Conservation (phyloP, 805 yeast genomes). For the Suhomyces faveliae region DNA sequence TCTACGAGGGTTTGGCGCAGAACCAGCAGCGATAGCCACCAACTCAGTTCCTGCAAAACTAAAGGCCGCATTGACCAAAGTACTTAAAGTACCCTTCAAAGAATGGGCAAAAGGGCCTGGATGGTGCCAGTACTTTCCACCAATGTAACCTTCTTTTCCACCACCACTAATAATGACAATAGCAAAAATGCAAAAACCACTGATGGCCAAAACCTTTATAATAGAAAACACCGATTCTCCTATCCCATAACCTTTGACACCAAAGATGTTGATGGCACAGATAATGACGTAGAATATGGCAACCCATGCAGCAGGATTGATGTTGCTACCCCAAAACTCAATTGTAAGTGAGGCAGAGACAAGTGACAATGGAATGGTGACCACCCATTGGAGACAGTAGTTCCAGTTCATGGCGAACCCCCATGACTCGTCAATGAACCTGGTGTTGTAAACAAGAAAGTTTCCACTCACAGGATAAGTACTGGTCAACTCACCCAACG, state of each 20-base stretch:
- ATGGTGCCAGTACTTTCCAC: slow-evolving; percentile 48
- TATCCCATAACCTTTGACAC: slow-evolving; percentile 29
- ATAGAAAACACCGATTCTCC: slow-evolving; percentile 25
- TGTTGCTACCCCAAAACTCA: slow-evolving; percentile 20
- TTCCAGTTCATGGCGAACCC: slow-evolving; percentile 26
- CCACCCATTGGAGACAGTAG: slow-evolving; percentile 13
- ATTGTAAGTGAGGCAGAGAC: slow-evolving; percentile 19
- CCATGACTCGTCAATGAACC: slow-evolving; percentile 23
- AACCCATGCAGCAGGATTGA: slow-evolving; percentile 26
- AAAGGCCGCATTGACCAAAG: slow-evolving; percentile 56
- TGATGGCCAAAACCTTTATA: slow-evolving; percentile 26
- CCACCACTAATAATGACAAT: slow-evolving; percentile 41
- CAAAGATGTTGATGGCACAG: slow-evolving; percentile 23
- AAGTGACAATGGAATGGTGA: slow-evolving; percentile 11
- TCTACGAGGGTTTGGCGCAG: slow-evolving; percentile 50
- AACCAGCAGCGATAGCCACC: slow-evolving; percentile 57
- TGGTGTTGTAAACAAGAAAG: slow-evolving; percentile 11
- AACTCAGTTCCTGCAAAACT: slow-evolving; percentile 62
- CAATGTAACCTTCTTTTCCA: slow-evolving; percentile 47
- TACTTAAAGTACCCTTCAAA: slow-evolving; percentile 54
- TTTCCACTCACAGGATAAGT: slow-evolving; percentile 15
- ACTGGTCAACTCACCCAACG: slow-evolving; percentile 13
- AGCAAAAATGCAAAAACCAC: slow-evolving; percentile 25
- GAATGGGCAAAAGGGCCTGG: slow-evolving; percentile 58
- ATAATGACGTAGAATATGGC: slow-evolving; percentile 24